Percentiles rank a stretch among this genome's conserved stretches.
Evolutionary conservation across 169 alveolate species (phyloP).

Genomic region (Plasmodium vivax): DNA sequence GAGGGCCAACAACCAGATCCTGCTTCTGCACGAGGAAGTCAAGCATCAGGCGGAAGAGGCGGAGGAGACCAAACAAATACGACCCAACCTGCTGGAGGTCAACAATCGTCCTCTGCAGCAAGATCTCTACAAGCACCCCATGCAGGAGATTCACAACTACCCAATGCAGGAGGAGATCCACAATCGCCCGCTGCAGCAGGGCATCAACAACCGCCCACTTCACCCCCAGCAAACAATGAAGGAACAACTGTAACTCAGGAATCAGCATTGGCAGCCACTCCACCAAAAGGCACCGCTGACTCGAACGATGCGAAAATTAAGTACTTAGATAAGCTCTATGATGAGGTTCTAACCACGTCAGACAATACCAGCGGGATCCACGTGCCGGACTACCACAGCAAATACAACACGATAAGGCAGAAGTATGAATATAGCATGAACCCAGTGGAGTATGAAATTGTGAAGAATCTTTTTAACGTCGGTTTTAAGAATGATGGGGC

Average conservation of each 20-base stretch:
- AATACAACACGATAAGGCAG: background rate
- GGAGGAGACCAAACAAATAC: too few species aligned
- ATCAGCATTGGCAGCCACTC: background rate
- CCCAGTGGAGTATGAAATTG: background rate
- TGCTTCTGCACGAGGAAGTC: too few species aligned
- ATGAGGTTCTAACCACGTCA: background rate
- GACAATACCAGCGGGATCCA: background rate
- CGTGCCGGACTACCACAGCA: background rate
- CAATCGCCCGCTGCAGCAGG: too few species aligned
- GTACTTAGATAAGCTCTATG: slow-evolving; percentile 13
- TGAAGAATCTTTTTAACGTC: background rate
- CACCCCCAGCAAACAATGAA: background rate
- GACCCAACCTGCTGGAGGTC: too few species aligned
- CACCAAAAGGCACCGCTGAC: too few species aligned
- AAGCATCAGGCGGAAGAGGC: too few species aligned
- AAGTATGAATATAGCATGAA: slow-evolving; percentile 4
- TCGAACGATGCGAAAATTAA: background rate
- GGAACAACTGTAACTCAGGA: background rate
- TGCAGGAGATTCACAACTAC: too few species aligned
- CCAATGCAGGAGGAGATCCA: background rate
- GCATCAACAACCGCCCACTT: too few species aligned
- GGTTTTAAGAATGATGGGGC: background rate
- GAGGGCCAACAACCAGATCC: too few species aligned
- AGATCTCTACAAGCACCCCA: too few species aligned
- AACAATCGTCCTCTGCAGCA: too few species aligned